Conservation (phyloP, 2,329 filamentous ascomycete genomes). For the Pestalotiopsis sp. region DNA sequence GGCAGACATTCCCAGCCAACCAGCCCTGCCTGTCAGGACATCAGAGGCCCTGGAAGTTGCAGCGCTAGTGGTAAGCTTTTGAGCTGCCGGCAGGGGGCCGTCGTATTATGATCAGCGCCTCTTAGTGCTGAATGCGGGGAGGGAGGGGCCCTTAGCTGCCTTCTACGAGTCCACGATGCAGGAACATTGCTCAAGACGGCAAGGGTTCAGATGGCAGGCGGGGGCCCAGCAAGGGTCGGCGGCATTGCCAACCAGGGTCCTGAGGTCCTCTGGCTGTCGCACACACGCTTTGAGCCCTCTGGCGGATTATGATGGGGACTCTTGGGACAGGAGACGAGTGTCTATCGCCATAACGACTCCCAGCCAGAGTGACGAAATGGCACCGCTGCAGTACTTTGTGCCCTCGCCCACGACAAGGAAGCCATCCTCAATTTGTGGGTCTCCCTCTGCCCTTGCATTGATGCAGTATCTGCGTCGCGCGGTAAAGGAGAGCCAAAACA, state of each 20-base stretch:
- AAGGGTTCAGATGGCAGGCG: slow-evolving; percentile 3
- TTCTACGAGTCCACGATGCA: slow-evolving; percentile 5
- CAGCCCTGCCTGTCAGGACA: no score
- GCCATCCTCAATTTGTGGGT: not conserved
- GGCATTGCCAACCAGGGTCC: slow-evolving; percentile 4
- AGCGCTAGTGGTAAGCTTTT: slow-evolving; percentile 8
- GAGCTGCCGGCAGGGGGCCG: not conserved
- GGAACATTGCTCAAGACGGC: slow-evolving; percentile 7
- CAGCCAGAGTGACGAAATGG: slow-evolving; percentile 13
- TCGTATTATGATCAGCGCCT: slow-evolving; percentile 10
- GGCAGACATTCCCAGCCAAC: not conserved
- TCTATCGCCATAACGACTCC: slow-evolving; percentile 9
- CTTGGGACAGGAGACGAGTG: slow-evolving; percentile 1
- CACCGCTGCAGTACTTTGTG: not conserved
- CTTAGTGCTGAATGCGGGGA: slow-evolving; percentile 10
- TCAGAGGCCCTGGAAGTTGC: slow-evolving; percentile 1
- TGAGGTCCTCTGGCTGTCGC: not conserved
- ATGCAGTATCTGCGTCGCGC: not conserved
- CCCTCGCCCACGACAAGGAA: not conserved
- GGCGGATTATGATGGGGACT: not conserved
- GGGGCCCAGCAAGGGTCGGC: not conserved
- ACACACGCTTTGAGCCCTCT: not conserved
- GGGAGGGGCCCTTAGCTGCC: not conserved
- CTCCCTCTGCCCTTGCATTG: not conserved
- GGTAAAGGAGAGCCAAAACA: not conserved